Percentiles rank a stretch among this genome's conserved stretches.
Evolutionary conservation across 345 rosid genomes (phyloP).

Genomic region (Pugionium dolabratum): DNA sequence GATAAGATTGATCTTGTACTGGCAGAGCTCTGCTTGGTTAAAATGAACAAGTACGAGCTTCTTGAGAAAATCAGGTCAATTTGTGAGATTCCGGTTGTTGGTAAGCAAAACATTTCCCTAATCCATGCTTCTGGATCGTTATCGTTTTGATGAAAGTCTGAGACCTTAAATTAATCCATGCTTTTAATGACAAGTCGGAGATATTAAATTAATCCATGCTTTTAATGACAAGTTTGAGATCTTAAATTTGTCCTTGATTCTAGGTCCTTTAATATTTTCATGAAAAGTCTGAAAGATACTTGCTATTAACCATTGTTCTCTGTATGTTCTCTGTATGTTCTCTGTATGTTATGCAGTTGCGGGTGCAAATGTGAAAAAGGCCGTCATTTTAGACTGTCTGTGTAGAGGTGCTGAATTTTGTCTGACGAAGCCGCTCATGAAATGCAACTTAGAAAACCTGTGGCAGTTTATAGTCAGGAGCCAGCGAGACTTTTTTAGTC

Average conservation of each 20-base stretch:
- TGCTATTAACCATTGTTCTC: constrained; percentile 14
- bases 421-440: constrained; percentile 50
- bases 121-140: not conserved
- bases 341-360: constrained; percentile 38
- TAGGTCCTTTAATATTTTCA: too few relatives aligned
- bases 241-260: not conserved
- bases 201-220: not conserved
- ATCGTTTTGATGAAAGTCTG: constrained; percentile 1
- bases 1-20: constrained; percentile 48
- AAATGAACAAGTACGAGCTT: constrained; percentile 52
- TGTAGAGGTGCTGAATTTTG: constrained; percentile 49
- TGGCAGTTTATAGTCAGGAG: constrained; percentile 47
- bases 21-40: constrained; percentile 49
- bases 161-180: not conserved
- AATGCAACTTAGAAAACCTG: constrained; percentile 38
- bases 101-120: constrained; percentile 37
- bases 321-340: not conserved
- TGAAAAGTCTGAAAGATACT: constrained; percentile 2
- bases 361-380: constrained; percentile 35
- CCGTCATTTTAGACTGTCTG: constrained; percentile 41
- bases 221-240: not conserved
- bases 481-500: not conserved
- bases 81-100: constrained; percentile 46
- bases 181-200: constrained; percentile 2
- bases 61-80: constrained; percentile 43